Base-by-base conservation (phyloP, 345 rosid genomes). In the Eucalyptus regnans region DNA sequence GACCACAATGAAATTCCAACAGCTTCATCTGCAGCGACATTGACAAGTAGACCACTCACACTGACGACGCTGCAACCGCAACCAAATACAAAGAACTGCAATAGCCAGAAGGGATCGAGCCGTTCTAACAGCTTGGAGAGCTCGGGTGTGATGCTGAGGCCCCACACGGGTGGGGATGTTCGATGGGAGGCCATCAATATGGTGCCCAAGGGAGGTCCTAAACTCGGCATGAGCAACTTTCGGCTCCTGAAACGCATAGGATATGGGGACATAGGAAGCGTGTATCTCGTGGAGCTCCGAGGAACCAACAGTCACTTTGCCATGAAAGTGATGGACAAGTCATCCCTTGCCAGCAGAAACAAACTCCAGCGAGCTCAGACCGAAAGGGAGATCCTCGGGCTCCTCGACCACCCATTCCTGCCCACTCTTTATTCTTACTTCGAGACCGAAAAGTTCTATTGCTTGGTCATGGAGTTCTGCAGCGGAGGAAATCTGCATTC, bases 211-310 rank as follows among this genome's bases (percentile, higher is more conserved):
- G 84, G 88, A 91, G 95, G 95, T 41, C 51, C 90, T 33, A 92
- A 93, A 86, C 93, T 97, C 31, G 97, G 98, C 7, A 94, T 95
- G 23, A 94, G 94, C 92, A 94, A 96, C 86, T 96, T 97, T 66
- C 91, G 98, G 76, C 96, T 97, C 81, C 95, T 96, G 46, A 97
- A 96, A 92, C 94, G 98, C 86, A 95, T 96, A 4, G 98, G 99
- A 4, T 94, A 96, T 88, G 99, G 99, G 86, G 99, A 97, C 90
- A 97, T 97, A 44, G 99, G 98, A 33, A 95, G 95, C 85, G 96
- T 96, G 51, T 94, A 94, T 88, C 92, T 96, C 10, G 96, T 94
- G 31, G 94, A 96, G 88, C 97, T 97, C 25, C 90, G 95, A 90
- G 98, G 98, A 68, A 94, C 97, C 37, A 92, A 87, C 88, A 91